Evolutionary conservation across 352 stramenopile species (phyloP).

Genomic region (Phytophthora niederhauseri): DNA sequence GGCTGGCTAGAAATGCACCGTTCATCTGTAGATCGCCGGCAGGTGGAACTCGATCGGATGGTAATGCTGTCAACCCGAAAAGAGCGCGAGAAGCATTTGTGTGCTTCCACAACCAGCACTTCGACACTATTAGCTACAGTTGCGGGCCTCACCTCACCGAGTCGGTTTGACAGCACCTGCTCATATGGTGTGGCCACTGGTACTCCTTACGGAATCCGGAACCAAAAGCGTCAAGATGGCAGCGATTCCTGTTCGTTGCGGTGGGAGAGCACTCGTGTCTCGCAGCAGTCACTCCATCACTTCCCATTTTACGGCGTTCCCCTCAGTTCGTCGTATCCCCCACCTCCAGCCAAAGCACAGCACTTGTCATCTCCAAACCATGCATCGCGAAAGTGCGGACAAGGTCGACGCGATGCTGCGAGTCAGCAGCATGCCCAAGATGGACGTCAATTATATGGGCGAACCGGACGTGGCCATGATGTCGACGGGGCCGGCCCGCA

Average conservation of each 20-base stretch:
- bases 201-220: conserved; percentile 10
- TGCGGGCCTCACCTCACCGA: not conserved
- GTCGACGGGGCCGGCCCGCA: conserved; percentile 21
- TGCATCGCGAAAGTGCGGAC: conserved; percentile 30
- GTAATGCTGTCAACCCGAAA: conserved; percentile 10
- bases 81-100: not conserved
- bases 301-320: conserved; percentile 25
- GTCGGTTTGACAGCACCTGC: conserved; percentile 1
- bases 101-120: not conserved
- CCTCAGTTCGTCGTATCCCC: conserved; percentile 13
- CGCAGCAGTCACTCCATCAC: conserved; percentile 9
- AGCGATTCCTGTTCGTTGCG: conserved; percentile 2
- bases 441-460: conserved; percentile 36
- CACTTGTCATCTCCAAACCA: not conserved
- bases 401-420: conserved; percentile 29
- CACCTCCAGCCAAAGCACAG: no score
- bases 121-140: not conserved
- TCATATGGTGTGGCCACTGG: conserved; percentile 16
- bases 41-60: conserved; percentile 18
- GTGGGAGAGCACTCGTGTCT: conserved; percentile 16
- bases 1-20: conserved; percentile 14
- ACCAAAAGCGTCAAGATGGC: conserved; percentile 12
- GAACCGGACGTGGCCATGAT: conserved; percentile 38
- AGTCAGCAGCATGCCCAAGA: conserved; percentile 23
- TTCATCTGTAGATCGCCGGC: conserved; percentile 7